phyloP scores from a whole-genome alignment of 1,284 basidiomycete genomes.

The Moesziomyces sp. region DNA sequence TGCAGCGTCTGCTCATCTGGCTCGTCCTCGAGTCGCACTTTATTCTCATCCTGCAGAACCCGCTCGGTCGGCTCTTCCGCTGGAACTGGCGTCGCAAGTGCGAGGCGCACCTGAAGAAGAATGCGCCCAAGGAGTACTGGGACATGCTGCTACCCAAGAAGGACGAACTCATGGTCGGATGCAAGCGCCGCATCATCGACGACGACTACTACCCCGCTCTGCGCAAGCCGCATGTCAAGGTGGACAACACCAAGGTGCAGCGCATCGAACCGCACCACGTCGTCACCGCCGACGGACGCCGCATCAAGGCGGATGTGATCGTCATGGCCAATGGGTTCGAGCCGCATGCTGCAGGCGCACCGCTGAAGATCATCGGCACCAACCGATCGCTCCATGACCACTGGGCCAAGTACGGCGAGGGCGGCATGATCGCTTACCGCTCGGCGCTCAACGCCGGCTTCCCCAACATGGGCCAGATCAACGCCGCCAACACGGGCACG shows the following conservation, averaged over 20 bases:
- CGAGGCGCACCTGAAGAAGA: constrained; percentile 51
- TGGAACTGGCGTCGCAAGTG: constrained; percentile 51
- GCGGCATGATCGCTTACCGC: constrained; percentile 58
- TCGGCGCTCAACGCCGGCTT: constrained; percentile 55
- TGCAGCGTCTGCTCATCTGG: constrained; percentile 58
- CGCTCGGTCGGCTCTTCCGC: constrained; percentile 41
- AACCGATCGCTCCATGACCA: constrained; percentile 53
- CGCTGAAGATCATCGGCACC: constrained; percentile 54
- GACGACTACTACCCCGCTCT: constrained; percentile 58
- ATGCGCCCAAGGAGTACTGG: constrained; percentile 63
- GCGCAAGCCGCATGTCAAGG: constrained; percentile 51
- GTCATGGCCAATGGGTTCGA: constrained; percentile 65
- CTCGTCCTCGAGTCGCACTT: constrained; percentile 59
- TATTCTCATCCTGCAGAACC: constrained; percentile 46
- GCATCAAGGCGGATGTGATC: constrained; percentile 64
- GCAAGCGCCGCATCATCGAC: constrained; percentile 64
- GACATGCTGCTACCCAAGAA: constrained; percentile 56
- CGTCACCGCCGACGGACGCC: constrained; percentile 52
- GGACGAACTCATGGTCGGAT: constrained; percentile 57
- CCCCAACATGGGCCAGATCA: constrained; percentile 62
- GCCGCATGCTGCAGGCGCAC: constrained; percentile 51
- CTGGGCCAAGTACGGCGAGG: constrained; percentile 58
- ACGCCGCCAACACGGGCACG: constrained; percentile 62
- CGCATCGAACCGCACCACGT: constrained; percentile 61
- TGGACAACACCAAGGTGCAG: constrained; percentile 49